phyloP scores from a whole-genome alignment of 805 yeast species.

The Jamesozyma jinghongensis region DNA sequence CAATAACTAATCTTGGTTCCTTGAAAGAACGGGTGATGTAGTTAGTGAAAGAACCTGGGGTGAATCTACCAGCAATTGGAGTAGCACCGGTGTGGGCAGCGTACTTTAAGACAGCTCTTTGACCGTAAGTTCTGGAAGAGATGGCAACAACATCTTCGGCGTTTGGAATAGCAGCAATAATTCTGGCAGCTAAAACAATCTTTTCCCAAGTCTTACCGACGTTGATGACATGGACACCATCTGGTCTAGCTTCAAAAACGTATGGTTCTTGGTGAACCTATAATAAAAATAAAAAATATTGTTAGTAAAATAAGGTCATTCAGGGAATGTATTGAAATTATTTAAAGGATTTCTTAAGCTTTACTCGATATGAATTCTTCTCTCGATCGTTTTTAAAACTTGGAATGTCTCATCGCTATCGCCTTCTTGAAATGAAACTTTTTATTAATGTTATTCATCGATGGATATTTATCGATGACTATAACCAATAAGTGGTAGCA shows the following conservation, averaged over 20 bases:
- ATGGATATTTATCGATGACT: no score
- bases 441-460: no score
- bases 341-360: no score
- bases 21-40: constrained; percentile 99
- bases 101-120: constrained; percentile 99
- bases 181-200: constrained; percentile 98
- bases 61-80: constrained; percentile 99
- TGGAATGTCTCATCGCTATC: no score
- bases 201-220: constrained; percentile 99
- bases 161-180: constrained; percentile 99
- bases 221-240: constrained; percentile 98
- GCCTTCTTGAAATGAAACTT: no score
- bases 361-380: no score
- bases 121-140: constrained; percentile 99
- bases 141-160: constrained; percentile 97
- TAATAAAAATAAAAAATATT: neutral
- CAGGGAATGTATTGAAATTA: no score
- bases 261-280: constrained; percentile 32
- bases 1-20: constrained; percentile 99
- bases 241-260: constrained; percentile 98
- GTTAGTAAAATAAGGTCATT: constrained; percentile 2
- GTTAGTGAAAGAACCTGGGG: constrained; percentile 99
- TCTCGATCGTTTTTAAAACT: no score
- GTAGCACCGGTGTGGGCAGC: constrained; percentile 99
- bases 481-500: no score